Conservation (phyloP, 1,284 basidiomycete species). For the Heterobasidion parviporum region DNA sequence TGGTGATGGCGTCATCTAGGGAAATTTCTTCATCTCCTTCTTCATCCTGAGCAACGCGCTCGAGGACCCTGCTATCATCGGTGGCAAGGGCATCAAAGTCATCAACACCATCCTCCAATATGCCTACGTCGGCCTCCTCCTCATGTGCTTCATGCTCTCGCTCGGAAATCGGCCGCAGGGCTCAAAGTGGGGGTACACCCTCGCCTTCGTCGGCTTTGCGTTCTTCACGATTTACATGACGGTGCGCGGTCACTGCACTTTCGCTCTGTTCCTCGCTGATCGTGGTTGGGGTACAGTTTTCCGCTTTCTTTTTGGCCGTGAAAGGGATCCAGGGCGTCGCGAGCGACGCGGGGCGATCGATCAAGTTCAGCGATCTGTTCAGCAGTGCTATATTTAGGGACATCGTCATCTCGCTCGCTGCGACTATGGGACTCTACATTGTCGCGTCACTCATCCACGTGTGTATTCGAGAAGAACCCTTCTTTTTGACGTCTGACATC, state of each 20-base stretch:
- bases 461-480: constrained; percentile 23
- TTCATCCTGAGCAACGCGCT: constrained; percentile 87
- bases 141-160: constrained; percentile 88
- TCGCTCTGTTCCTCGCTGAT: constrained; percentile 5
- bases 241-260: constrained; percentile 32
- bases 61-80: constrained; percentile 50
- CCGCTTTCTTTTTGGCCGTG: constrained; percentile 75
- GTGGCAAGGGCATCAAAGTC: constrained; percentile 52
- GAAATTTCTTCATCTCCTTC: constrained; percentile 96
- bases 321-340: constrained; percentile 64
- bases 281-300: constrained; percentile 34
- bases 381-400: constrained; percentile 76
- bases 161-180: constrained; percentile 96
- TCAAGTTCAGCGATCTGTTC: constrained; percentile 54
- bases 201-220: constrained; percentile 1
- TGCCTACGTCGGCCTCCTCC: constrained; percentile 79
- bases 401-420: constrained; percentile 78
- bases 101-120: constrained; percentile 80
- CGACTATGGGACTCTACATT: constrained; percentile 83
- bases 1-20: constrained; percentile 30
- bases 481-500: background rate
- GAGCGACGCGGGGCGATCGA: constrained; percentile 31
- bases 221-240: constrained; percentile 86
- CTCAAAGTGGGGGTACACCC: constrained; percentile 69
- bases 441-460: constrained; percentile 78